Base-by-base conservation (phyloP, 2,329 filamentous ascomycete genomes). In the Acrodontium crateriforme region DNA sequence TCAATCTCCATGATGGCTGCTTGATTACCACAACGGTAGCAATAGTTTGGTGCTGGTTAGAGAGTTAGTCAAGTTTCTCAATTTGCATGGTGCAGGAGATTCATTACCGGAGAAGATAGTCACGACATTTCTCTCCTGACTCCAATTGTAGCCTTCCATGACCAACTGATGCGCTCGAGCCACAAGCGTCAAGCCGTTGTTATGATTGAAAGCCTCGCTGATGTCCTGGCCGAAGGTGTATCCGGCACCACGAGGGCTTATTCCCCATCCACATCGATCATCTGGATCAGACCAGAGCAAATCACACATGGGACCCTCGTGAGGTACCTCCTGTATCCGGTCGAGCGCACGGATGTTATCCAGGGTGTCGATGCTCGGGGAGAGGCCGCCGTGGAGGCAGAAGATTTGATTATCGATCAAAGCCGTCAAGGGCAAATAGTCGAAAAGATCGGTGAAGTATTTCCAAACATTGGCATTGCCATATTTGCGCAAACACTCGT, bases 1-100 rank as follows among this genome's bases (percentile, higher is more conserved):
- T 95, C 89, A 58, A 98, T 98, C 62, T 95, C 89, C 89, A 98
- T 98, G 57, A 98, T 95, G n/a, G 89, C 89, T 32, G 89, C 89
- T 61, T 95, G 89, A 61, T 98, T 98, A 53, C 89, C 89, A 54
- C 89, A 98, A 56, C 89, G 74, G 69, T 98, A 95, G 66, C 87
- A 98, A 68, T 98, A 98, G 44, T 69, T 67, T 20, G 62, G 62
- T 42, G 63, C 63, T 67, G 36, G 20, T n/a, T 16, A 23, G 39
- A 27, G 29, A n/a, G 11, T 25, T 10, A 13, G 13, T 18, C 7
- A n/a, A 11, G n/a, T 22, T 5, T n/a, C 5, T 10, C 10, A 18
- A 6, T 9, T 14, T 12, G n/a, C 12, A 29, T 16, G n/a, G 20
- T 4, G n/a, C 11, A 18, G 11, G 15, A 14, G 13, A 58, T 50